phyloP scores from a whole-genome alignment of 1,284 basidiomycete species.

The Dichomitus squalens region DNA sequence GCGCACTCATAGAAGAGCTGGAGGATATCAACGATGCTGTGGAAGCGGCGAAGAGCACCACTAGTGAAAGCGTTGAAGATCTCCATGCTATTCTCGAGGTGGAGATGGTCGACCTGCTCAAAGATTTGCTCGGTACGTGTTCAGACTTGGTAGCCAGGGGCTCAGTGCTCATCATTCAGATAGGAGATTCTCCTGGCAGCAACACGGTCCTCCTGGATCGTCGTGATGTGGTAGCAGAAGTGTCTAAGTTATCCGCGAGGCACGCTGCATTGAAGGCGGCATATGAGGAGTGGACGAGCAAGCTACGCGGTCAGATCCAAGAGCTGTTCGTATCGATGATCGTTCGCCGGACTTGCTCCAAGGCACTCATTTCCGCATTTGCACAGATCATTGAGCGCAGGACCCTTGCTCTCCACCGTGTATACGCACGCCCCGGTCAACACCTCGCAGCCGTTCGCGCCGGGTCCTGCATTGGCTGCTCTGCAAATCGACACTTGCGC shows the following conservation, averaged over 20 bases:
- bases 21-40: conserved; percentile 32
- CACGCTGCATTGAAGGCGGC: background rate
- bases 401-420: conserved; percentile 18
- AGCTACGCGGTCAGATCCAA: conserved; percentile 6
- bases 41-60: conserved; percentile 8
- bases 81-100: conserved; percentile 3
- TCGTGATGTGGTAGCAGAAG: conserved; percentile 22
- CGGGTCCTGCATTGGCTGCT: conserved; percentile 1
- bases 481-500: conserved; percentile 11
- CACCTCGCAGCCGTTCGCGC: conserved; percentile 30
- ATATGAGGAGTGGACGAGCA: conserved; percentile 16
- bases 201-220: conserved; percentile 27
- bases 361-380: background rate
- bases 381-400: conserved; percentile 13
- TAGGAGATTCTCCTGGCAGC: conserved; percentile 2
- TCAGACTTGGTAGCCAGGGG: too few species aligned
- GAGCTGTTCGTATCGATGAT: conserved; percentile 15
- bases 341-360: too few species aligned
- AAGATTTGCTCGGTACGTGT: conserved; percentile 17
- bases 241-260: conserved; percentile 11
- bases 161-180: background rate
- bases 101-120: conserved; percentile 20
- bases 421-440: conserved; percentile 30
- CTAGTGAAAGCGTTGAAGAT: background rate
- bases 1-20: conserved; percentile 32